A percentile compares a stretch with the other conserved stretches of the same genome.
Conservation (phyloP, 108 stramenopile species). For the Conticribra weissflogii region DNA sequence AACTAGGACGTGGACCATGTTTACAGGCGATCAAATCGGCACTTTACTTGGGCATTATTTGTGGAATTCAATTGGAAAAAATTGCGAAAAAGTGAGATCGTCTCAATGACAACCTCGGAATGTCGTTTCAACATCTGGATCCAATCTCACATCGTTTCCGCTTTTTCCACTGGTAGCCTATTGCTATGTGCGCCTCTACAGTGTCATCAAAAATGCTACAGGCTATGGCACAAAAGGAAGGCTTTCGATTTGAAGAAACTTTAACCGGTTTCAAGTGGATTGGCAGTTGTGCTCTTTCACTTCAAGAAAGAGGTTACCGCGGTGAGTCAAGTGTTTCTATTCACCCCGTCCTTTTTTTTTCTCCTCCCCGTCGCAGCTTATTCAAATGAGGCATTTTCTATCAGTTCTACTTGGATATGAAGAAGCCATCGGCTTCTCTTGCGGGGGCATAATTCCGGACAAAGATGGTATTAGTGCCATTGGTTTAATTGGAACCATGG, state of each 20-base stretch:
- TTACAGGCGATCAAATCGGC: conserved; percentile 97
- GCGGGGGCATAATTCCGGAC: conserved; percentile 90
- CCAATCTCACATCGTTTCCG: no score
- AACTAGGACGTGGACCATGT: conserved; percentile 84
- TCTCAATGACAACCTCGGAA: background rate
- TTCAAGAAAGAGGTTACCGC: conserved; percentile 71
- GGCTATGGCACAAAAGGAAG: conserved; percentile 84
- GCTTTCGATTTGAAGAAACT: conserved; percentile 94
- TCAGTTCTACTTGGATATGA: conserved; percentile 92
- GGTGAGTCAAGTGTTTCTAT: no score
- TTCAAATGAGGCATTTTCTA: no score
- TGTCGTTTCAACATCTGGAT: background rate
- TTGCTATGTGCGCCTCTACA: conserved; percentile 93
- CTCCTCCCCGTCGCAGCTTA: no score
- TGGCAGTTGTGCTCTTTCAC: conserved; percentile 67
- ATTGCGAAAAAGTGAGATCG: conserved; percentile 57
- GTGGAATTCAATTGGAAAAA: conserved; percentile 77
- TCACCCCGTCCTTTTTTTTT: no score
- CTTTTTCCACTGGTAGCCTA: no score
- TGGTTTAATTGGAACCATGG: conserved; percentile 88
- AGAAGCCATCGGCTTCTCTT: conserved; percentile 96
- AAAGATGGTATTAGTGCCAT: conserved; percentile 90
- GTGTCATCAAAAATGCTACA: conserved; percentile 94
- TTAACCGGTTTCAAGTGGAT: conserved; percentile 98
- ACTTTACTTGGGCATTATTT: conserved; percentile 90